Evolutionary conservation across 208 protist species (phyloP), one percentile per base, ranked within the genome.

Genomic region (Leishmania guyanensis): DNA sequence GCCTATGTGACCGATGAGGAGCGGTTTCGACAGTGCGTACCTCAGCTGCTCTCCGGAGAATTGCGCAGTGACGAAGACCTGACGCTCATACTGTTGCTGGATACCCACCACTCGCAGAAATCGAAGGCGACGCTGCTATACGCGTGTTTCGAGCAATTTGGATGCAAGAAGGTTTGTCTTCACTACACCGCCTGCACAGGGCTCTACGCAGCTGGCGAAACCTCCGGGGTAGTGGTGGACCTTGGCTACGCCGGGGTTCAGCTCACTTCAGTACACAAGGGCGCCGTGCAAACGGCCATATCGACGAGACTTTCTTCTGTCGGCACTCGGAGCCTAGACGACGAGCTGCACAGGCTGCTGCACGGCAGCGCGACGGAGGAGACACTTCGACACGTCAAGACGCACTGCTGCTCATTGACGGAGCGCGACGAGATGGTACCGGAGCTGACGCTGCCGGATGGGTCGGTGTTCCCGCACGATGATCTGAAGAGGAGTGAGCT

Each of bases 121-220:
- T 84, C 89, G 17, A 89, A 88, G 62, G 92, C 94, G 70, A 58
- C 85, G 48, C 72, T 97, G 36, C 79, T 97, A 9, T 82, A 91
- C 78, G 82, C 80, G 16, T 87, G 84, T 48, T 95, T 97, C 71
- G 94, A 97, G 80, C 71, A 86, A 9, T 72, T 93, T 26, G 91
- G 86, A 6, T 90, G 89, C 39, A 90, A 92, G 70, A 58, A 79
- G 20, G 89, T 93, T 20, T 89, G 82, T 56, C 36, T 96, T 16
- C 81, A 86, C 54, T 93, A 92, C 83, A 79, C 86, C 4, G 84
- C 91, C 14, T 84, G 86, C 43, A 78, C 90, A 0, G 87, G 90
- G 8, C 90, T 95, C 14, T 96, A 93, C 84, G 88, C 90, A 26
- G 87, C 82, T 1, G 94, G 91, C 10, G 86, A 91, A 58, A 94